These are phyloP conservation scores for Bisporella sp. DNA, from an alignment of 2,329 filamentous ascomycete genomes.

Conservation along the genomic window DNA sequence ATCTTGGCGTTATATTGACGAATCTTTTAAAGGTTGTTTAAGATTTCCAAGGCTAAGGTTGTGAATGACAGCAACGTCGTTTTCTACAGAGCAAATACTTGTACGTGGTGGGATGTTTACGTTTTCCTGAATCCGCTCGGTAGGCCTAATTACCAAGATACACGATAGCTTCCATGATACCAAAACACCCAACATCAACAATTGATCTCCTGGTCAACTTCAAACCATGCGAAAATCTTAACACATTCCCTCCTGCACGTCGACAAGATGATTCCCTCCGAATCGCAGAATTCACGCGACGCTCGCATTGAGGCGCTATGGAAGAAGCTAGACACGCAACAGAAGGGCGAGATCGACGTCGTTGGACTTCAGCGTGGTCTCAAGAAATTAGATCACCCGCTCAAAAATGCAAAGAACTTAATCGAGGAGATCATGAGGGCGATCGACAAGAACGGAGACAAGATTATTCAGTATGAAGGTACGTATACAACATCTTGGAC, in stretches of 20 bases:
- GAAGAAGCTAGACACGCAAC: slow-evolving; percentile 70
- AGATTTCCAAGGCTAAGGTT: no score
- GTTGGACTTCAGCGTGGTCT: slow-evolving; percentile 79
- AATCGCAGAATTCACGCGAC: slow-evolving; percentile 73
- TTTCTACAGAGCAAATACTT: no score
- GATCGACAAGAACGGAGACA: slow-evolving; percentile 82
- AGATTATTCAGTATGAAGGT: slow-evolving; percentile 88
- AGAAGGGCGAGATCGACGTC: slow-evolving; percentile 75
- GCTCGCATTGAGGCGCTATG: slow-evolving; percentile 78
- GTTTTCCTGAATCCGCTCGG: no score
- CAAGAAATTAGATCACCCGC: slow-evolving; percentile 80
- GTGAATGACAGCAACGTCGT: no score
- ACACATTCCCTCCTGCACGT: slow-evolving; percentile 4
- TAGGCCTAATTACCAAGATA: no score
- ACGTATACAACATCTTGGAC: slow-evolving; percentile 25
- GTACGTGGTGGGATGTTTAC: no score
- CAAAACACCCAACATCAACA: slow-evolving; percentile 3
- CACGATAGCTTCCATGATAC: slow-evolving; percentile 15
- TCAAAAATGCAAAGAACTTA: slow-evolving; percentile 89
- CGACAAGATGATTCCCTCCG: slow-evolving; percentile 52
- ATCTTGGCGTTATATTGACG: no score
- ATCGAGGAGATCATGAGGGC: slow-evolving; percentile 71
- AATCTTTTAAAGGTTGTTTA: no score
- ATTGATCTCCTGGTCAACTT: slow-evolving; percentile 8
- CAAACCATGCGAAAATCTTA: slow-evolving; percentile 19